phyloP scores from a whole-genome alignment of 2,329 filamentous ascomycete genomes.

The Penicillium oxalicum region DNA sequence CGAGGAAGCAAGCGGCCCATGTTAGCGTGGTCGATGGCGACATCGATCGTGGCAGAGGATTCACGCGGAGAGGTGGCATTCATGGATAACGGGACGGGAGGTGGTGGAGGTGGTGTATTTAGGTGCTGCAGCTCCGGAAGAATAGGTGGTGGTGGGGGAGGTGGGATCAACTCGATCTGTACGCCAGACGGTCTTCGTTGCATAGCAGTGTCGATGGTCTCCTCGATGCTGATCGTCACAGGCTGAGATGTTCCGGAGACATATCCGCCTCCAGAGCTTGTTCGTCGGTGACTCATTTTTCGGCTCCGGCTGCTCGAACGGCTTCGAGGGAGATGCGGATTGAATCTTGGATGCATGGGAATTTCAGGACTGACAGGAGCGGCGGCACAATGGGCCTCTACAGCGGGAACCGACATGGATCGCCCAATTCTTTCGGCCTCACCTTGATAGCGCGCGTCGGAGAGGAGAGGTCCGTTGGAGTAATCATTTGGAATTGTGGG shows the following conservation, averaged over 20 bases:
- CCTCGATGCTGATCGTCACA: slow-evolving; percentile 50
- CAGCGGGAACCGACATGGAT: slow-evolving; percentile 37
- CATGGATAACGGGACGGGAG: slow-evolving; percentile 36
- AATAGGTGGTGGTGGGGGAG: slow-evolving; percentile 40
- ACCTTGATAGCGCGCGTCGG: slow-evolving; percentile 34
- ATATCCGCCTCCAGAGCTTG: slow-evolving; percentile 17
- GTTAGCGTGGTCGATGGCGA: slow-evolving; percentile 37
- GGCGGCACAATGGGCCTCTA: slow-evolving; percentile 21
- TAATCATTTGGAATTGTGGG: slow-evolving; percentile 50
- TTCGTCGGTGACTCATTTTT: slow-evolving; percentile 26
- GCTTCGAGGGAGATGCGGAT: slow-evolving; percentile 35
- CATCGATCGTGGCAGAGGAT: slow-evolving; percentile 37
- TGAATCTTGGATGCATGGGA: slow-evolving; percentile 38
- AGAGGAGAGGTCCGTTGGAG: slow-evolving; percentile 26
- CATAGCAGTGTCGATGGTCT: slow-evolving; percentile 42
- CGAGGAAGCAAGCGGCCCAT: slow-evolving; percentile 32
- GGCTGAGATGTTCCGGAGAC: slow-evolving; percentile 30
- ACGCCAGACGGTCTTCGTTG: slow-evolving; percentile 9
- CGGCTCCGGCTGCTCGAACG: slow-evolving; percentile 38
- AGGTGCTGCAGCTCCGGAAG: slow-evolving; percentile 59
- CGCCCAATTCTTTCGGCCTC: slow-evolving; percentile 33
- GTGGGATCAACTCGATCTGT: slow-evolving; percentile 17
- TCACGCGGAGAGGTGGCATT: slow-evolving; percentile 27
- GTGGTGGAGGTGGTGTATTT: slow-evolving; percentile 48
- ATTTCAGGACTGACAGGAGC: slow-evolving; percentile 26